A percentile compares a stretch with the other conserved stretches of the same genome.
Conservation (phyloP, 208 protist species). For the Acanthamoeba royreba region DNA sequence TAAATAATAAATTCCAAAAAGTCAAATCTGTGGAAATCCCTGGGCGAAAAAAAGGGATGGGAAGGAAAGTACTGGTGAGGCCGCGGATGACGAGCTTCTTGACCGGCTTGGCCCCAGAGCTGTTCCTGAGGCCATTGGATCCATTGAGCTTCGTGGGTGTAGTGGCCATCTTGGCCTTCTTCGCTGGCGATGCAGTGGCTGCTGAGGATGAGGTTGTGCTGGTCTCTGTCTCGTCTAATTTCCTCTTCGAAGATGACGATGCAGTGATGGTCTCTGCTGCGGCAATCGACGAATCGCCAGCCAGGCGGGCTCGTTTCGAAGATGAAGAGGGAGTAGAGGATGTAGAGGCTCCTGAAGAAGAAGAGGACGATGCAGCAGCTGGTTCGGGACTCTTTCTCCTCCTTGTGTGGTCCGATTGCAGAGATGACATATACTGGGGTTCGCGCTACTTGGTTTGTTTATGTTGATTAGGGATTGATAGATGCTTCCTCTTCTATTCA, state of each 20-base stretch:
- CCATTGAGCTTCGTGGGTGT: neutral
- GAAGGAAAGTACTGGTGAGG: neutral
- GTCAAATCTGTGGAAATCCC: too few relatives aligned
- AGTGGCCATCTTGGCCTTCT: neutral
- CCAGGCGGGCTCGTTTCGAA: neutral
- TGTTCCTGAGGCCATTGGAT: neutral
- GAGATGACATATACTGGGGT: neutral
- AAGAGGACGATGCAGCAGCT: neutral
- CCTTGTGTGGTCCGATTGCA: neutral
- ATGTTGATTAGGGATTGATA: too few relatives aligned
- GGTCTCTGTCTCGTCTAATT: neutral
- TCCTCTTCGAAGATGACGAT: too few relatives aligned
- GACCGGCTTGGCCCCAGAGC: neutral
- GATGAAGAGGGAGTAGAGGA: neutral
- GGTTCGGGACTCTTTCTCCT: conserved; percentile 18
- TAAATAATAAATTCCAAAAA: too few relatives aligned
- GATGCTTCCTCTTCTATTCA: too few relatives aligned
- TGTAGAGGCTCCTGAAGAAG: too few relatives aligned
- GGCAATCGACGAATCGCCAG: neutral
- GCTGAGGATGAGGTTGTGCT: neutral
- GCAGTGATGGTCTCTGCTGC: too few relatives aligned
- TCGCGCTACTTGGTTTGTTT: too few relatives aligned
- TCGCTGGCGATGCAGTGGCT: neutral
- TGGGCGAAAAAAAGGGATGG: too few relatives aligned
- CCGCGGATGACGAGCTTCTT: conserved; percentile 30